Conservation (phyloP, 441 rosid species). For the Pelargonium australe region DNA sequence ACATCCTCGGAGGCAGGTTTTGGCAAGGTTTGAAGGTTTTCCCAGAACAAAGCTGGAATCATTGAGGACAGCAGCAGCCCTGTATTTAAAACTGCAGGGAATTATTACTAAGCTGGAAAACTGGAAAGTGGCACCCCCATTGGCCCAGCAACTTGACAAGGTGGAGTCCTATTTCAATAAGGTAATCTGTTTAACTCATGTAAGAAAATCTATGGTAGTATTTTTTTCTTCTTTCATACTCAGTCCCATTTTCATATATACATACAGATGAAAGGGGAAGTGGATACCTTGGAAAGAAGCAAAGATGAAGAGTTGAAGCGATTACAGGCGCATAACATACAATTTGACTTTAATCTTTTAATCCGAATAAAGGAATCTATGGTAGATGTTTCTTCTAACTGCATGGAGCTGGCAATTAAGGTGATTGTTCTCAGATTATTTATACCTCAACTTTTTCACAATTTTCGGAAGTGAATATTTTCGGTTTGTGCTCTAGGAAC, state of each 20-base stretch:
- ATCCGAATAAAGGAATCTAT: slow-evolving; percentile 73
- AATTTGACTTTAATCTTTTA: slow-evolving; percentile 67
- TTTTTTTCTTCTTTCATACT: neutral
- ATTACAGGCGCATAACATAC: slow-evolving; percentile 57
- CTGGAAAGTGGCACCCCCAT: slow-evolving; percentile 31
- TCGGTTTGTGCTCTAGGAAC: slow-evolving; percentile 28
- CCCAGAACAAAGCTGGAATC: slow-evolving; percentile 17
- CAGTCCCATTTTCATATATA: neutral
- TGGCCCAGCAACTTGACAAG: slow-evolving; percentile 26
- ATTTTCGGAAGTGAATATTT: neutral
- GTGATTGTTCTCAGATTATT: slow-evolving; percentile 22
- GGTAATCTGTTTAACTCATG: slow-evolving; percentile 23
- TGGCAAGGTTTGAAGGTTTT: slow-evolving; percentile 20
- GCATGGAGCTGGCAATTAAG: slow-evolving; percentile 86
- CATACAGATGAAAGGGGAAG: slow-evolving; percentile 64
- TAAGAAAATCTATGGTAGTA: neutral
- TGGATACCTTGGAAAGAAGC: slow-evolving; percentile 62
- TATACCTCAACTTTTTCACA: neutral
- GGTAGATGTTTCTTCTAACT: slow-evolving; percentile 86
- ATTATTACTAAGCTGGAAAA: slow-evolving; percentile 9
- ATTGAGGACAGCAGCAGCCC: slow-evolving; percentile 10
- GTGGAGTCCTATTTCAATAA: slow-evolving; percentile 32
- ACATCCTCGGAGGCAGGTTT: slow-evolving; percentile 10
- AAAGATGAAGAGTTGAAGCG: slow-evolving; percentile 86
- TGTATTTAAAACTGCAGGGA: slow-evolving; percentile 14